phyloP scores from a whole-genome alignment of 1,139 yeast genomes.

The Yamadazyma friedrichii region DNA sequence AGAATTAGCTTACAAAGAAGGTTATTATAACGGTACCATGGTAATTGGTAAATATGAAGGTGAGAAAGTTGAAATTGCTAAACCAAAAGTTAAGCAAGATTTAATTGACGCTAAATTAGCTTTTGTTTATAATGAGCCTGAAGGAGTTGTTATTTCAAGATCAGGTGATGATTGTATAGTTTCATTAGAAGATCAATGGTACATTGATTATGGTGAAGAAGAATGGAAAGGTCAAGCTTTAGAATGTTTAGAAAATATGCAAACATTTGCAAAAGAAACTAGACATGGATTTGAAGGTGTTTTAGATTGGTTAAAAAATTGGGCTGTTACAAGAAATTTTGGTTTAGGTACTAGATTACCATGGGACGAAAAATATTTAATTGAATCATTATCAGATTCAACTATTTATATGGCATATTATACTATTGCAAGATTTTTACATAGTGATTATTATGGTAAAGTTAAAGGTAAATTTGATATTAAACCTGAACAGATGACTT shows the following conservation, averaged over 20 bases:
- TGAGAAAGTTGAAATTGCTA: conserved; percentile 86
- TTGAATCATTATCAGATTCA: conserved; percentile 94
- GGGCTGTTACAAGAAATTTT: conserved; percentile 98
- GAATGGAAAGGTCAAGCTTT: conserved; percentile 84
- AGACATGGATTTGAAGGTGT: conserved; percentile 93
- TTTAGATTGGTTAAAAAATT: conserved; percentile 93
- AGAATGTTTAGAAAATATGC: conserved; percentile 75
- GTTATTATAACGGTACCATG: conserved; percentile 88
- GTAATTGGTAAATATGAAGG: conserved; percentile 81
- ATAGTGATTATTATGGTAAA: conserved; percentile 82
- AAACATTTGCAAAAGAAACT: conserved; percentile 81
- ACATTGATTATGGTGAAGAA: conserved; percentile 95
- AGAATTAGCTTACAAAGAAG: conserved; percentile 95
- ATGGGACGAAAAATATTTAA: conserved; percentile 93
- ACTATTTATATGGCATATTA: conserved; percentile 96
- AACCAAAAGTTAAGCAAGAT: conserved; percentile 82
- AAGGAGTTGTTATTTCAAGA: conserved; percentile 83
- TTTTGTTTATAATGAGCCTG: conserved; percentile 93
- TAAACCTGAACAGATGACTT: conserved; percentile 83
- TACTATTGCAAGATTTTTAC: conserved; percentile 85
- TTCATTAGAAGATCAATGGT: conserved; percentile 98
- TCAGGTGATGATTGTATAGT: conserved; percentile 97
- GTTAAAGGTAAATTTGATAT: conserved; percentile 71
- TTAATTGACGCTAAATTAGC: conserved; percentile 76
- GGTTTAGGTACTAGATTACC: conserved; percentile 96